Conservation (phyloP, 1,284 basidiomycete species). For the Ustilago lituana region DNA sequence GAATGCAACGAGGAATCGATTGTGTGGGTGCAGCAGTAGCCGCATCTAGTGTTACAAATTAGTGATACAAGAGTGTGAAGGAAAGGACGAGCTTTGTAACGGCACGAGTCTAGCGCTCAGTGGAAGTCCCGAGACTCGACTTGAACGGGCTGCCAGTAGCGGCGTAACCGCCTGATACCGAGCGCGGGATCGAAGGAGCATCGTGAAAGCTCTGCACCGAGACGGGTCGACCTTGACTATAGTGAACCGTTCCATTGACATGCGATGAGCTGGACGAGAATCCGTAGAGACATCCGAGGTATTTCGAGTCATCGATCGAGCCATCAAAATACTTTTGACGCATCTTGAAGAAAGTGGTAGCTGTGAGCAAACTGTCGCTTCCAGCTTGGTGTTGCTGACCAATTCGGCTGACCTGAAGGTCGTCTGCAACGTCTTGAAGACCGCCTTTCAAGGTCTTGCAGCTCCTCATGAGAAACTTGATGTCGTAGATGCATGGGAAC, state of each 20-base stretch:
- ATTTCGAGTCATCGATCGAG: conserved; percentile 74
- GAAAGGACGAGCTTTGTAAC: too few species aligned
- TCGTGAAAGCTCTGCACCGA: conserved; percentile 51
- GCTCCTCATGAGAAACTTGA: conserved; percentile 93
- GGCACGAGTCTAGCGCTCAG: conserved; percentile 27
- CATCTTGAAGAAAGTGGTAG: conserved; percentile 95
- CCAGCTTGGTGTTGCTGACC: conserved; percentile 95
- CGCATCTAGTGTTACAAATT: conserved; percentile 38
- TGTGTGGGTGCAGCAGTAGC: conserved; percentile 1
- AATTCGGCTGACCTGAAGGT: conserved; percentile 86
- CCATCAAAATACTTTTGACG: conserved; percentile 89
- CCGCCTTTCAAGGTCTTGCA: conserved; percentile 91
- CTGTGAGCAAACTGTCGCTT: conserved; percentile 91
- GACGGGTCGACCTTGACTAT: conserved; percentile 40
- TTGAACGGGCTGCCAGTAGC: conserved; percentile 45
- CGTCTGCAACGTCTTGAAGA: conserved; percentile 94
- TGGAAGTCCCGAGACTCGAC: conserved; percentile 30
- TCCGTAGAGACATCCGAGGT: conserved; percentile 63
- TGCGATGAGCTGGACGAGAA: conserved; percentile 58
- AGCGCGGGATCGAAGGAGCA: conserved; percentile 36
- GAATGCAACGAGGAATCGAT: conserved; percentile 6
- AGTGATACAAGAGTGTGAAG: conserved; percentile 21
- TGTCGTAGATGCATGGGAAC: conserved; percentile 97
- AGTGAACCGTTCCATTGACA: conserved; percentile 49
- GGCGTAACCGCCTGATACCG: conserved; percentile 39